Evolutionary conservation across 2,329 filamentous ascomycete genomes (phyloP).

Genomic region (Trichoderma semiorbis): DNA sequence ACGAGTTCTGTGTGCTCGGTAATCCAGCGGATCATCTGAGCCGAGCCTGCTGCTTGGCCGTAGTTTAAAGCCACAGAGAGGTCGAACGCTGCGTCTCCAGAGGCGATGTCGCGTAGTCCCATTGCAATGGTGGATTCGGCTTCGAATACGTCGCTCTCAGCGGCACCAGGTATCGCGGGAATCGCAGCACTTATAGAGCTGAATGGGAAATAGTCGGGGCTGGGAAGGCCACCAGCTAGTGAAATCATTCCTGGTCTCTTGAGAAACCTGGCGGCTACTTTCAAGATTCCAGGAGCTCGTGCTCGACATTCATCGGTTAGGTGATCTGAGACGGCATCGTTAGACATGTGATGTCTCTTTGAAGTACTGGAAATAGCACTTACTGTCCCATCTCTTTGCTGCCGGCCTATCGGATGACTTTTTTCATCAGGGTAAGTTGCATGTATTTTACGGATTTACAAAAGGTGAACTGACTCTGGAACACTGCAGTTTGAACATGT

Average conservation of each 20-base stretch:
- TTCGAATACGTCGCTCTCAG: neutral
- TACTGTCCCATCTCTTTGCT: conserved; percentile 81
- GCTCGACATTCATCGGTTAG: neutral
- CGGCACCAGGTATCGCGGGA: neutral
- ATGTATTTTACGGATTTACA: neutral
- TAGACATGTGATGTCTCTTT: conserved; percentile 37
- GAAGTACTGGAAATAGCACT: neutral
- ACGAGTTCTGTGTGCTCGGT: conserved; percentile 75
- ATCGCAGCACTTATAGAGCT: neutral
- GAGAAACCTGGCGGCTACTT: conserved; percentile 6
- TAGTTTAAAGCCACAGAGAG: conserved; percentile 64
- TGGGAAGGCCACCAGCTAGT: neutral
- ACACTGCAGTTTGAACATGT: conserved; percentile 1
- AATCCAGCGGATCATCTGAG: conserved; percentile 66
- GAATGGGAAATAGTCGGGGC: neutral
- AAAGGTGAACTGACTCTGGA: neutral
- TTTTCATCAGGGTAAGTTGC: neutral
- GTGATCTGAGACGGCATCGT: neutral
- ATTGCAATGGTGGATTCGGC: neutral
- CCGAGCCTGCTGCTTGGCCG: conserved; percentile 67
- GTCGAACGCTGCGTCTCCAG: conserved; percentile 22
- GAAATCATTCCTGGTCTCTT: conserved; percentile 10
- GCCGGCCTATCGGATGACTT: conserved; percentile 60
- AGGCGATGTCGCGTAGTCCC: conserved; percentile 4
- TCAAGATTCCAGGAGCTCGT: neutral